These are phyloP conservation scores for Solanum hybrid DNA, from an alignment of 305 asterid species.

Conservation along the genomic window DNA sequence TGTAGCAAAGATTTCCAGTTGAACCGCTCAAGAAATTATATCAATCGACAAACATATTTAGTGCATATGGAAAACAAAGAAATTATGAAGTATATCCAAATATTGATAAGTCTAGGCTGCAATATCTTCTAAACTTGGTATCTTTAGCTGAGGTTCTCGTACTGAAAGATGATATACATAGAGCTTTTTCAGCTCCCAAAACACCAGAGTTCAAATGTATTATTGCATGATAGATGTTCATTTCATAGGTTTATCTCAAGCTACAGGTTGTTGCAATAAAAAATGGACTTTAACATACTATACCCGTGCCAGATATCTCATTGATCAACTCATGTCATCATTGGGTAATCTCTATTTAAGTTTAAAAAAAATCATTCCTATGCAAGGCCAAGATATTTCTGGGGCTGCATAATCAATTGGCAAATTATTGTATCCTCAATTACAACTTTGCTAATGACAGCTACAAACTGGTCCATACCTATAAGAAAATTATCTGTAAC, in stretches of 20 bases:
- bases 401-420: background rate
- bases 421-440: background rate
- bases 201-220: background rate
- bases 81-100: background rate
- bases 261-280: background rate
- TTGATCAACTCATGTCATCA: conserved; percentile 1
- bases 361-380: background rate
- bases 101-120: background rate
- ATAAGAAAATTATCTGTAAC: background rate
- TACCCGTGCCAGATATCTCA: background rate
- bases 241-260: background rate
- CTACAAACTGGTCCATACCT: background rate
- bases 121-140: background rate
- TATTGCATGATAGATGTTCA: background rate
- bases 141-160: background rate
- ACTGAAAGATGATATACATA: background rate
- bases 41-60: background rate
- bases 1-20: conserved; percentile 2
- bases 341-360: background rate
- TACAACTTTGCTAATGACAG: background rate
- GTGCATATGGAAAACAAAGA: background rate
- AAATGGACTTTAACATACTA: background rate
- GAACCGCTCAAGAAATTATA: background rate
- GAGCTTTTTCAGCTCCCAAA: background rate
- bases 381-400: background rate